These are phyloP conservation scores for Blastomyces percursus DNA, from an alignment of 2,329 filamentous ascomycete genomes.

Conservation along the genomic window DNA sequence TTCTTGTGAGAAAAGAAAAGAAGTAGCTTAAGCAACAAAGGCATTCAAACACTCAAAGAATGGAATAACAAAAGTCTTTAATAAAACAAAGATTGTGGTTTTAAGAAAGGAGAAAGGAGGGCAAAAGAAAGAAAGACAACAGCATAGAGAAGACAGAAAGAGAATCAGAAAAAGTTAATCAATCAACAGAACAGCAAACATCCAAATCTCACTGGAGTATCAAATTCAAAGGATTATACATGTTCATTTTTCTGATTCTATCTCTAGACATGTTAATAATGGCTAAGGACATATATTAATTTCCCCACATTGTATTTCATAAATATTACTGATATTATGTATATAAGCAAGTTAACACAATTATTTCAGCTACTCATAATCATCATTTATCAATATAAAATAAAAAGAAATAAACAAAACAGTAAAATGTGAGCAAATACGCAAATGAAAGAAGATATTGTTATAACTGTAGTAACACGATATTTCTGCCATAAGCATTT, in stretches of 20 bases:
- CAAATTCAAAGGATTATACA: neutral
- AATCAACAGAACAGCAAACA: too few relatives aligned
- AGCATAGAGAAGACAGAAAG: slow-evolving; percentile 6
- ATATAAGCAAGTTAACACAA: neutral
- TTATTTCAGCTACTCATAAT: neutral
- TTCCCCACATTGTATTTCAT: too few relatives aligned
- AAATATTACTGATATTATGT: too few relatives aligned
- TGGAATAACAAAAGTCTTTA: neutral
- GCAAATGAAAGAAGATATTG: neutral
- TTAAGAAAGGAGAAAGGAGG: slow-evolving; percentile 18
- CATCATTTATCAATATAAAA: neutral
- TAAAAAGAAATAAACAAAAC: neutral
- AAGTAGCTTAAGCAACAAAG: neutral
- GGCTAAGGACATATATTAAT: too few relatives aligned
- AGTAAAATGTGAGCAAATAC: neutral
- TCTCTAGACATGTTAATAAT: too few relatives aligned
- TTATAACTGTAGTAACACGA: neutral
- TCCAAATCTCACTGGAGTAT: neutral
- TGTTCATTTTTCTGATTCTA: too few relatives aligned
- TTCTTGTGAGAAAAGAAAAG: too few relatives aligned
- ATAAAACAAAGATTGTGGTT: neutral
- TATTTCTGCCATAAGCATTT: neutral
- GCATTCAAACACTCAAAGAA: neutral
- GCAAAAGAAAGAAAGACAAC: slow-evolving; percentile 9
- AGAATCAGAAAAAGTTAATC: too few relatives aligned